Evolutionary conservation across 192 early-diverging fungal species (phyloP).

Genomic region (Gamsiella multidivaricata): DNA sequence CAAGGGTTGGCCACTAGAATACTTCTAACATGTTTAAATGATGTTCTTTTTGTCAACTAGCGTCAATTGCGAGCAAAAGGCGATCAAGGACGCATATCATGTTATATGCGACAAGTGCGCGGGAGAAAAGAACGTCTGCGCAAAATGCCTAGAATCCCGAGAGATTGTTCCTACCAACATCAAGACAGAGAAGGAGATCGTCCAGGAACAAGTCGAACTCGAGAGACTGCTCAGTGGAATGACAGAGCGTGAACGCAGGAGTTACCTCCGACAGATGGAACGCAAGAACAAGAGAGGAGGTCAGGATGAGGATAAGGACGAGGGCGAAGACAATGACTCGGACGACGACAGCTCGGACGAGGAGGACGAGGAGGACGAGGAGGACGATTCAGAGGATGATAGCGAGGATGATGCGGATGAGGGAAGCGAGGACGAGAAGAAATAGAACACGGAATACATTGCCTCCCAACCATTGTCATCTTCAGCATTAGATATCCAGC

Average conservation of each 20-base stretch:
- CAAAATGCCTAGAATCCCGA: constrained; percentile 84
- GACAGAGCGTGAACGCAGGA: constrained; percentile 85
- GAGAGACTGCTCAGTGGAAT: constrained; percentile 76
- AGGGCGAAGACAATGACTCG: constrained; percentile 59
- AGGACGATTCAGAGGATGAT: constrained; percentile 33
- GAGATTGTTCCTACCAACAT: constrained; percentile 72
- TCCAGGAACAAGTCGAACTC: constrained; percentile 78
- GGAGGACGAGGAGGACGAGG: constrained; percentile 55
- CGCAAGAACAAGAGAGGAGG: constrained; percentile 63
- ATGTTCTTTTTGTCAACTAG: constrained; percentile 41
- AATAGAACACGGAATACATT: constrained; percentile 40
- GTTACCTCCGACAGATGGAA: constrained; percentile 83
- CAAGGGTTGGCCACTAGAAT: neutral
- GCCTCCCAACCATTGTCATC: neutral
- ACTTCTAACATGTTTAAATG: constrained; percentile 8
- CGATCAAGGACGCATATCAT: constrained; percentile 94
- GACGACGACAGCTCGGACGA: constrained; percentile 69
- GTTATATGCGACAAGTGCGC: constrained; percentile 92
- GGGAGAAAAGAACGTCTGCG: constrained; percentile 82
- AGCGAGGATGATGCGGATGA: constrained; percentile 54
- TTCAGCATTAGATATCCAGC: constrained; percentile 11
- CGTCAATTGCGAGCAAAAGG: constrained; percentile 81
- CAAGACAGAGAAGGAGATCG: constrained; percentile 72
- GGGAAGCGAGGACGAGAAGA: constrained; percentile 55
- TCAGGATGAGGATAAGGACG: constrained; percentile 59